Percentiles rank a stretch among this genome's conserved stretches.
Conservation (phyloP, 495 filamentous ascomycete species). For the Acidomyces sp. region DNA sequence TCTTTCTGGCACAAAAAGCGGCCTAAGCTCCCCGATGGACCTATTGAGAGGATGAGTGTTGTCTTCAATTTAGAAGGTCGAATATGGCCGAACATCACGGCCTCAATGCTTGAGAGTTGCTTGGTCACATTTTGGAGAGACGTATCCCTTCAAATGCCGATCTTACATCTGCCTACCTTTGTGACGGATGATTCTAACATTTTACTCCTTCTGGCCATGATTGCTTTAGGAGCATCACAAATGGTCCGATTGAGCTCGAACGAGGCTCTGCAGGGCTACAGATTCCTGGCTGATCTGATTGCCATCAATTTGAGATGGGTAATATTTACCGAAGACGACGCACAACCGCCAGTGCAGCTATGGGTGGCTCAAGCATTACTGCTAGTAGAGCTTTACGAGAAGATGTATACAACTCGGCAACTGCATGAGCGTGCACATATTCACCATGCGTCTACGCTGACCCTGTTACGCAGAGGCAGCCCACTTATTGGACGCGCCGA, state of each 20-base stretch:
- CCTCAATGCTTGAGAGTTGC: background rate
- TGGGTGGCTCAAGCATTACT: slow-evolving; percentile 8
- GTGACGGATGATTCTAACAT: background rate
- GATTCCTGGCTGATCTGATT: slow-evolving; percentile 2
- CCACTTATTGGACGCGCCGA: slow-evolving; percentile 1
- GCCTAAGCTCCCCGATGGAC: background rate
- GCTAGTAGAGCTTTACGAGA: slow-evolving; percentile 8
- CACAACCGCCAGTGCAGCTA: slow-evolving; percentile 6
- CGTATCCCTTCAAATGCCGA: background rate
- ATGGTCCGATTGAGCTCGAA: background rate
- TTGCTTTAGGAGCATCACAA: slow-evolving; percentile 1
- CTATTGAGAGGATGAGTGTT: background rate
- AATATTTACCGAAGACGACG: slow-evolving; percentile 6
- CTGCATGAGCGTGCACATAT: slow-evolving; percentile 9
- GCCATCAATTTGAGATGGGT: slow-evolving; percentile 7
- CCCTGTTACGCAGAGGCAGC: slow-evolving; percentile 3
- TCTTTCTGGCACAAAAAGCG: slow-evolving; percentile 1
- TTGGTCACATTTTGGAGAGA: background rate
- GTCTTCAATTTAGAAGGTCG: background rate
- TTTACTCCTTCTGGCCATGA: slow-evolving; percentile 2
- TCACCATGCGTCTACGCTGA: slow-evolving; percentile 9
- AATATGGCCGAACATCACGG: slow-evolving; percentile 2
- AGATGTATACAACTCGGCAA: slow-evolving; percentile 7
- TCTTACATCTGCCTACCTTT: slow-evolving; percentile 6
- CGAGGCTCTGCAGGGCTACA: background rate